Percentiles rank a stretch among this genome's conserved stretches.
phyloP scores from a whole-genome alignment of 2,329 filamentous ascomycete genomes.

The Paracorniculantispora psalliotae region DNA sequence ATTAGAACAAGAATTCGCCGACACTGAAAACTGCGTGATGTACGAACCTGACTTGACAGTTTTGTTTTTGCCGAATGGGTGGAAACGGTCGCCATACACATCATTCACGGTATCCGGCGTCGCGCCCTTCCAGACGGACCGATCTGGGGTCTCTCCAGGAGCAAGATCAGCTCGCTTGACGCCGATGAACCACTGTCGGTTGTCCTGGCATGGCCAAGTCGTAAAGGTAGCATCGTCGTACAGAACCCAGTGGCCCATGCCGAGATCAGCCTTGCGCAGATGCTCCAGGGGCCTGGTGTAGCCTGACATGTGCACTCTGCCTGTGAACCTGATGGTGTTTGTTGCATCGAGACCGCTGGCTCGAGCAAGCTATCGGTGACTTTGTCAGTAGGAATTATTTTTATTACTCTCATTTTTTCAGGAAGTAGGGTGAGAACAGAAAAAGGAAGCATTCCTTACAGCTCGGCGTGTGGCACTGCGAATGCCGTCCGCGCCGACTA shows the following conservation, averaged over 20 bases:
- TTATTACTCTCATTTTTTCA: neutral
- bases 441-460: neutral
- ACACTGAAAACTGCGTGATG: neutral
- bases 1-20: neutral
- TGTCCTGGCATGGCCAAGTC: conserved; percentile 18
- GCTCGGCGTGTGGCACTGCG: conserved; percentile 15
- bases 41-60: conserved; percentile 15
- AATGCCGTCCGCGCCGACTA: conserved; percentile 19
- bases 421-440: too few relatives aligned
- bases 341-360: conserved; percentile 6
- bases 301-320: conserved; percentile 19
- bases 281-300: conserved; percentile 15
- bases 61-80: conserved; percentile 18
- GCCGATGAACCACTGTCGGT: conserved; percentile 20
- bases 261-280: conserved; percentile 14
- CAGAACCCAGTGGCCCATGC: conserved; percentile 19
- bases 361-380: neutral
- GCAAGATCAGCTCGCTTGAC: conserved; percentile 12
- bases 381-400: neutral
- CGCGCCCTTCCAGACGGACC: conserved; percentile 17
- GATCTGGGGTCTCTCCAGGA: neutral
- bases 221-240: conserved; percentile 19
- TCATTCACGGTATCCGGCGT: conserved; percentile 16
- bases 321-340: conserved; percentile 19
- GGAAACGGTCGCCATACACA: conserved; percentile 17